These are phyloP conservation scores for Peronosclerospora sorghi DNA, from an alignment of 352 stramenopile genomes.

Conservation along the genomic window DNA sequence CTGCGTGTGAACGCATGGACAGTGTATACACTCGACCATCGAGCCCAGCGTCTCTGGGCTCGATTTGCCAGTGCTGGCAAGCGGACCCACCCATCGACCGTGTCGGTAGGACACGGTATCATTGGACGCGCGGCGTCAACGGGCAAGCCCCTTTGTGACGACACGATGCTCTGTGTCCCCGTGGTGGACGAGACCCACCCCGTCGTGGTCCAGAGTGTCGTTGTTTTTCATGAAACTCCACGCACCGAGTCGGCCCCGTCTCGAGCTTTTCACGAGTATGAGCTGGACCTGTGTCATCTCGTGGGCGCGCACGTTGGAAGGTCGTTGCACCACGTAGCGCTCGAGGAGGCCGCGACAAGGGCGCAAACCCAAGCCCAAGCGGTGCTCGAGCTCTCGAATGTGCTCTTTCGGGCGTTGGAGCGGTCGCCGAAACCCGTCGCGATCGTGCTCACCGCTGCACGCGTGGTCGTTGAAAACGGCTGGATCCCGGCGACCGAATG, in stretches of 20 bases:
- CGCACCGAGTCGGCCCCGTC: conserved; percentile 5
- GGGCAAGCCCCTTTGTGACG: conserved; percentile 19
- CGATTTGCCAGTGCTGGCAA: conserved; percentile 20
- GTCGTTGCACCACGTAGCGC: conserved; percentile 40
- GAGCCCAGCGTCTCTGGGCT: conserved; percentile 39
- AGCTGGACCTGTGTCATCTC: conserved; percentile 42
- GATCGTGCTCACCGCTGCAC: conserved; percentile 28
- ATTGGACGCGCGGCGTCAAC: conserved; percentile 37
- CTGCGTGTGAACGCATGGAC: conserved; percentile 42
- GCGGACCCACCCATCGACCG: conserved; percentile 20
- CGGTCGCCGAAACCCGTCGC: conserved; percentile 45
- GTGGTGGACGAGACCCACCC: conserved; percentile 22
- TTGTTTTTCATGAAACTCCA: conserved; percentile 36
- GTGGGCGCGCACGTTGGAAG: conserved; percentile 45
- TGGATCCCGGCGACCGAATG: conserved; percentile 27
- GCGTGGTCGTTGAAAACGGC: conserved; percentile 9
- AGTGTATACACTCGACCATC: conserved; percentile 47
- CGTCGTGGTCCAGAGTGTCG: conserved; percentile 36
- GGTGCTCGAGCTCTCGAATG: conserved; percentile 45
- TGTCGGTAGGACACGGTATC: conserved; percentile 41
- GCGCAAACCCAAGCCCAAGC: conserved; percentile 57
- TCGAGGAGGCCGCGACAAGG: conserved; percentile 46
- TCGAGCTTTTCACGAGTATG: conserved; percentile 31
- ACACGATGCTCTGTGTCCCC: conserved; percentile 39
- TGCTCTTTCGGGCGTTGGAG: conserved; percentile 58